Conservation (phyloP, 225 moss, liverwort and hornwort species). For the Bryum argenteum region DNA sequence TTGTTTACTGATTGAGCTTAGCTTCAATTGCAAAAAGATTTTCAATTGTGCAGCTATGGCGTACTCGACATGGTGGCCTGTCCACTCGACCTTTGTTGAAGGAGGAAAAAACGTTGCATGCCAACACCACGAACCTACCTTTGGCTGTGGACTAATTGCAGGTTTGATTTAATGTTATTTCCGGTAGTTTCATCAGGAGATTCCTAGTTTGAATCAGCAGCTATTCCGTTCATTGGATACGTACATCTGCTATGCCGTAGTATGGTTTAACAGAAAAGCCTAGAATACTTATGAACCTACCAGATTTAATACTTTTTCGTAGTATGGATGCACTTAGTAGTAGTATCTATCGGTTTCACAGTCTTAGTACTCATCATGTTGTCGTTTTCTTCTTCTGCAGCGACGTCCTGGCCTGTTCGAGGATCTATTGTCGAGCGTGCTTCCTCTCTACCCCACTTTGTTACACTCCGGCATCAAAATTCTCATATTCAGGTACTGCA, state of each 20-base stretch:
- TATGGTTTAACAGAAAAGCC: no score
- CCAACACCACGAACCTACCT: constrained; percentile 64
- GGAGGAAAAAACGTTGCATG: constrained; percentile 73
- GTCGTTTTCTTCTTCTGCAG: constrained; percentile 32
- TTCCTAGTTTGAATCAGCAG: no score
- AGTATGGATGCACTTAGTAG: no score
- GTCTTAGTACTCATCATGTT: no score
- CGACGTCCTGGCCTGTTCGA: constrained; percentile 54
- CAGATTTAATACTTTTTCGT: no score
- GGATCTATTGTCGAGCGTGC: constrained; percentile 72
- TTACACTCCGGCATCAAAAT: constrained; percentile 74
- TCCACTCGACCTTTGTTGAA: constrained; percentile 69
- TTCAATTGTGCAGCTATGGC: constrained; percentile 58
- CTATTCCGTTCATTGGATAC: no score
- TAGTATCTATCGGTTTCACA: no score
- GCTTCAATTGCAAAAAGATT: not conserved
- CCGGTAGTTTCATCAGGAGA: no score
- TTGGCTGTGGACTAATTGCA: constrained; percentile 85
- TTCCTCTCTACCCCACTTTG: constrained; percentile 72
- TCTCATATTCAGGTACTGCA: constrained; percentile 74
- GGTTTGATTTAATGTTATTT: constrained; percentile 39
- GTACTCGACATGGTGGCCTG: constrained; percentile 54
- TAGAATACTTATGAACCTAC: no score
- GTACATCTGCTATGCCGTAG: no score
- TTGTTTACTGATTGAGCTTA: constrained; percentile 24